These are phyloP conservation scores for Cyanidiococcus yangmingshanensis DNA, from an alignment of 23 red algal species.

Conservation along the genomic window DNA sequence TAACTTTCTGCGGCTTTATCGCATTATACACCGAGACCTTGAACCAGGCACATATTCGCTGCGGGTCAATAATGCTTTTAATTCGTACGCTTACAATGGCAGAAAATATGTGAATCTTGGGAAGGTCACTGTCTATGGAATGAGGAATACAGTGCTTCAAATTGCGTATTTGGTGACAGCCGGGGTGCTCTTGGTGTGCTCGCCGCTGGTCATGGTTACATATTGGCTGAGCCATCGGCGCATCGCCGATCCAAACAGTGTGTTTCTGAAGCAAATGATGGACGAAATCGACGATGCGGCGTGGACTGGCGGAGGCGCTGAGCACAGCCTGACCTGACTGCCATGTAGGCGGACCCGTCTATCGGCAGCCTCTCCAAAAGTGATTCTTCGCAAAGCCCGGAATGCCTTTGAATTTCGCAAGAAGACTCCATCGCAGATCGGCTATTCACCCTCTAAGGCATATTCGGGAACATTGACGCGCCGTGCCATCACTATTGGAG, in stretches of 20 bases:
- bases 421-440: too few relatives aligned
- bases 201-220: background rate
- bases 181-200: background rate
- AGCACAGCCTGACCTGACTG: too few relatives aligned
- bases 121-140: background rate
- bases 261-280: slow-evolving; percentile 1
- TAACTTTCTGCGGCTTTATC: slow-evolving; percentile 5
- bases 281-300: slow-evolving; percentile 17
- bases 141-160: slow-evolving; percentile 3
- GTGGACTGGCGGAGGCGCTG: slow-evolving; percentile 9
- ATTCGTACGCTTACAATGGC: slow-evolving; percentile 2
- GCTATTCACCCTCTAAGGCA: too few relatives aligned
- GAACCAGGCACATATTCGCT: slow-evolving; percentile 5
- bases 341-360: too few relatives aligned
- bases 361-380: too few relatives aligned
- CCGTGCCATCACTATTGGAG: too few relatives aligned
- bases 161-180: slow-evolving; percentile 6
- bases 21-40: slow-evolving; percentile 5
- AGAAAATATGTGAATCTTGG: slow-evolving; percentile 8
- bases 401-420: too few relatives aligned
- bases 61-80: background rate
- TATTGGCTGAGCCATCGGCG: background rate
- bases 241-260: slow-evolving; percentile 4
- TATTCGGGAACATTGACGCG: too few relatives aligned
- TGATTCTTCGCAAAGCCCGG: too few relatives aligned